phyloP scores from a whole-genome alignment of 176 grass and related monocot genomes.

The Triticum urartu region DNA sequence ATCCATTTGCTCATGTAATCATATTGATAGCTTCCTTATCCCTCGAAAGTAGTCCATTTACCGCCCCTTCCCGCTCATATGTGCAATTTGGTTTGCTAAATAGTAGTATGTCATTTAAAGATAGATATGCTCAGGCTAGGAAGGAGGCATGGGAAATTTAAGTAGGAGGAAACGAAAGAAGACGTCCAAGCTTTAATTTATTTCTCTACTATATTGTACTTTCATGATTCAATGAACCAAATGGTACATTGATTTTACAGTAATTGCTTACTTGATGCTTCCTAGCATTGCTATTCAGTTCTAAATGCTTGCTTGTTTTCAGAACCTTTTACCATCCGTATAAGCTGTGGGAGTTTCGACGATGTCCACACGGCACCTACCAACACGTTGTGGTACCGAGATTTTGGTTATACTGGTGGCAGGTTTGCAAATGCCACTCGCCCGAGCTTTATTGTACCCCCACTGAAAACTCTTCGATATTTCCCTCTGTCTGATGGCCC shows the following conservation, averaged over 20 bases:
- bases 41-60: slow-evolving; percentile 1
- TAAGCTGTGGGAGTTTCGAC: slow-evolving; percentile 94
- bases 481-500: slow-evolving; percentile 91
- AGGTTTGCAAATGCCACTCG: slow-evolving; percentile 80
- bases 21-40: not conserved
- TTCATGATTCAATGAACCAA: not conserved
- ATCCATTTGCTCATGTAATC: not conserved
- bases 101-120: slow-evolving; percentile 6
- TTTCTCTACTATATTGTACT: not conserved
- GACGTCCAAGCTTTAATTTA: not conserved
- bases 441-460: slow-evolving; percentile 71
- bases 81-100: slow-evolving; percentile 1
- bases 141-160: slow-evolving; percentile 6
- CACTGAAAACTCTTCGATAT: slow-evolving; percentile 78
- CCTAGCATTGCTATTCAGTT: not conserved
- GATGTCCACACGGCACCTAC: slow-evolving; percentile 75
- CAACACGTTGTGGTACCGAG: slow-evolving; percentile 89
- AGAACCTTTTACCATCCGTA: slow-evolving; percentile 83
- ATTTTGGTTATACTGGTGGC: slow-evolving; percentile 90
- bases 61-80: not conserved
- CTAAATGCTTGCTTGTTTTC: slow-evolving; percentile 41
- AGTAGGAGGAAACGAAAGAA: not conserved
- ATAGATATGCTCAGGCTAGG: slow-evolving; percentile 22
- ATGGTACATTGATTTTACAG: not conserved
- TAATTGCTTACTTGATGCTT: not conserved